A percentile compares a stretch with the other conserved stretches of the same genome.
These are phyloP conservation scores for Prinsepia uniflora DNA, from an alignment of 306 rosid genomes.

Conservation along the genomic window DNA sequence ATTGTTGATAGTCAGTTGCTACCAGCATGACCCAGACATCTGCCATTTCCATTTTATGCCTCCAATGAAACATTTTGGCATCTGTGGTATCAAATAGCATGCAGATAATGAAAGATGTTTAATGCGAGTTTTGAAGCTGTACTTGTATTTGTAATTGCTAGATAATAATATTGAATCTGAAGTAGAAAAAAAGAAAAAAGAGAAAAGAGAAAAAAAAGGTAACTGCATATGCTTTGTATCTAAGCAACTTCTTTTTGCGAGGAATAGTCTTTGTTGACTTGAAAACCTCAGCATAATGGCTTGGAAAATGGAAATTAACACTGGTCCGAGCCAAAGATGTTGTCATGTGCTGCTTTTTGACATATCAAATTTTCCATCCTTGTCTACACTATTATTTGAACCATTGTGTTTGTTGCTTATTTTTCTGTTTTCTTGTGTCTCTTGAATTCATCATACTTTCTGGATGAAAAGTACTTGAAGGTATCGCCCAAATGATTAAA, in stretches of 20 bases:
- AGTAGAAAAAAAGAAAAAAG: background rate
- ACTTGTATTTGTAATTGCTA: background rate
- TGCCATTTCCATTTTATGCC: background rate
- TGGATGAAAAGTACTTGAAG: background rate
- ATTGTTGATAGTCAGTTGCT: no score
- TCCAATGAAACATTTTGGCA: conserved; percentile 1
- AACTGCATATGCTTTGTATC: background rate
- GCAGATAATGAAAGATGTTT: no score
- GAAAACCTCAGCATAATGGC: background rate
- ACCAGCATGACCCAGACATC: no score
- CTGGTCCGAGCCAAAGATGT: background rate
- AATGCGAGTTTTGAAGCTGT: background rate
- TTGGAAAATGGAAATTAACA: background rate
- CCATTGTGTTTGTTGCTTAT: background rate
- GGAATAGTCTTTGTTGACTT: no score
- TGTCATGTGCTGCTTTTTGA: background rate
- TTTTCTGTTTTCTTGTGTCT: background rate
- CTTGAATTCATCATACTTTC: background rate
- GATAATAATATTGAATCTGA: background rate
- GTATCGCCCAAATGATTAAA: background rate
- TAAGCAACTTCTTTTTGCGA: background rate
- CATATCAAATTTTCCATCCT: background rate
- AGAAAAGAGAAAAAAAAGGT: background rate
- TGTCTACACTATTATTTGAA: background rate
- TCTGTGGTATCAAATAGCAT: background rate